These are phyloP conservation scores for Sungouiozyma intestinalis DNA, from an alignment of 805 yeast species.

Conservation along the genomic window DNA sequence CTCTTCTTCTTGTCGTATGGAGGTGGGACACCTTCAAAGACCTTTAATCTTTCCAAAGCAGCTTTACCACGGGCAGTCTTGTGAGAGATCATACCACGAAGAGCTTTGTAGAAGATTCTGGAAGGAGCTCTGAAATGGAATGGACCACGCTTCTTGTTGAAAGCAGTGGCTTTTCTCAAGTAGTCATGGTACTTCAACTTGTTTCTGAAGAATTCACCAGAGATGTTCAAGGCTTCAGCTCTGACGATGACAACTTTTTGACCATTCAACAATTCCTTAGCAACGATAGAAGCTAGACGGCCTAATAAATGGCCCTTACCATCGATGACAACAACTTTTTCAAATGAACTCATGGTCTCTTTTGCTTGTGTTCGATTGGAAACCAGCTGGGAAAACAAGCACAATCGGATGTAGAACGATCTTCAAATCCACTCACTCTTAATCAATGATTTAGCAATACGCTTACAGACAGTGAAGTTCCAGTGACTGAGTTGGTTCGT, in stretches of 20 bases:
- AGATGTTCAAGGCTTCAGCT: conserved; percentile 95
- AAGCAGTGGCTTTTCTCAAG: conserved; percentile 98
- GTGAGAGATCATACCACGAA: conserved; percentile 99
- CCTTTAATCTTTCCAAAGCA: conserved; percentile 98
- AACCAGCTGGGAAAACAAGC: not conserved
- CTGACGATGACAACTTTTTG: conserved; percentile 97
- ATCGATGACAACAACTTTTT: conserved; percentile 97
- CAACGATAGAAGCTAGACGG: conserved; percentile 97
- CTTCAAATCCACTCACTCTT: too few species aligned
- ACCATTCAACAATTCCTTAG: conserved; percentile 97
- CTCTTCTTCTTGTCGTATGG: conserved; percentile 99
- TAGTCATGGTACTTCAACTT: conserved; percentile 99
- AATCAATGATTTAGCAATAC: too few species aligned
- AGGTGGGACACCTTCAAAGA: conserved; percentile 98
- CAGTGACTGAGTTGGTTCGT: not conserved
- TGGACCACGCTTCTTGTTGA: conserved; percentile 98
- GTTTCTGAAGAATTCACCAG: conserved; percentile 99
- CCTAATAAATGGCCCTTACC: conserved; percentile 99
- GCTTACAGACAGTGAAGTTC: not conserved
- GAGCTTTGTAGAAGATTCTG: conserved; percentile 98
- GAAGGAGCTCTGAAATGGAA: conserved; percentile 99
- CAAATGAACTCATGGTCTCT: conserved; percentile 51
- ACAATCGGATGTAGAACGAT: too few species aligned
- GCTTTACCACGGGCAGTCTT: conserved; percentile 99
- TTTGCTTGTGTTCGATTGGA: conserved; percentile 11